Base-by-base conservation (phyloP, 73 alveolate species). In the Paraurostyla sp. region DNA sequence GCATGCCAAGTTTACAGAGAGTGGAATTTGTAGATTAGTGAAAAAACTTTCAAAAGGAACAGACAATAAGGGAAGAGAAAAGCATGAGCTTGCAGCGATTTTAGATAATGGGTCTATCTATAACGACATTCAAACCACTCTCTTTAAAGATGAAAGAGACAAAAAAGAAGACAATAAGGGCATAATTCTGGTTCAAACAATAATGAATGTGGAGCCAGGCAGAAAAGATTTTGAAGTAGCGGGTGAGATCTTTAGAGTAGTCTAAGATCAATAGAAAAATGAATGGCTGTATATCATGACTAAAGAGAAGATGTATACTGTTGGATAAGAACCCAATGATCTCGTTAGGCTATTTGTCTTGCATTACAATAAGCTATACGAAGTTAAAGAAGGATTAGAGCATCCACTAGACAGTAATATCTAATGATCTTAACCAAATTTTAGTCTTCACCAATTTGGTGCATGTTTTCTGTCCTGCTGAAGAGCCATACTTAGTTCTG, bases 271-370 rank as follows among this genome's bases (percentile, higher is more conserved):
- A 38, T 38, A 65, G 25, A 65, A 58, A 65, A 65, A 65, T 22
- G 82, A 65, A 22, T 65, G 82, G 82, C 41, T 56, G 42, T 65
- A 65, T 40, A 65, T 65, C 2, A 65, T 65, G 82, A 65, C 58
- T 11, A 65, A 65, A 40, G 16, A 65, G 41, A 4, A 7, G 23
- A 65, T 65, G 82, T 35, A 65, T 6, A 35, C 32, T 32, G 82
- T 65, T 3, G 82, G 82, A 38, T 18, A 65, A 38, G 82, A 65
- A 22, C 82, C 82, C 4, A 15, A 18, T 16, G 35, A 65, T 35
- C 58, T 65, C 0, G 38, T 65, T 0, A 65, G 82, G 25, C 82
- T 65, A 7, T 65, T 65, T 22, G 82, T 65, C 7, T 13, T 65
- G 3, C 82, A 65, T 40, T 65, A 38, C 25, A 58, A 65, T 40